These are phyloP conservation scores for Daldinia concentrica DNA, from an alignment of 495 filamentous ascomycete species.

Conservation along the genomic window DNA sequence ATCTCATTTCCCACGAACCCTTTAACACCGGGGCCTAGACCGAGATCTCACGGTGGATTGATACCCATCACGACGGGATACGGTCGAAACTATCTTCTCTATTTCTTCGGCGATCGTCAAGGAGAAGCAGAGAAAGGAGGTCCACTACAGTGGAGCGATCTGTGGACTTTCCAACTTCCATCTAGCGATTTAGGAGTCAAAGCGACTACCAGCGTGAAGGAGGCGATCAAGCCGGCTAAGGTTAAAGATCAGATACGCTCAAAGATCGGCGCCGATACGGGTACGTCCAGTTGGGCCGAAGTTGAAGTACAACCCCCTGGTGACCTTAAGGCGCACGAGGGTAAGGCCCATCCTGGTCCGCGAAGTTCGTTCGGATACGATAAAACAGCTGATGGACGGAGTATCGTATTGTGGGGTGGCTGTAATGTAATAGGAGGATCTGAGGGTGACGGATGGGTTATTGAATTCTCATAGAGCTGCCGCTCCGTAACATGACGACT, in stretches of 20 bases:
- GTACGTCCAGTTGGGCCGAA: constrained; percentile 57
- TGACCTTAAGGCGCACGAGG: constrained; percentile 49
- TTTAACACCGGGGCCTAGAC: constrained; percentile 55
- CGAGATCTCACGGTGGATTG: constrained; percentile 55
- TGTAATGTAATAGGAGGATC: constrained; percentile 57
- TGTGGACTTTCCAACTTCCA: constrained; percentile 63
- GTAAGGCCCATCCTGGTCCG: constrained; percentile 64
- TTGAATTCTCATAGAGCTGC: constrained; percentile 48
- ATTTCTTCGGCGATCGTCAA: constrained; percentile 56
- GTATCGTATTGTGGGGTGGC: constrained; percentile 63
- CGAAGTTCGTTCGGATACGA: constrained; percentile 58
- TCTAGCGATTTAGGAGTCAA: constrained; percentile 38
- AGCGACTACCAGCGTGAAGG: constrained; percentile 20
- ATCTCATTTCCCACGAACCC: constrained; percentile 58
- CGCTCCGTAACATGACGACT: neutral
- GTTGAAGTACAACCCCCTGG: constrained; percentile 56
- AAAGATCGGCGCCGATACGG: constrained; percentile 52
- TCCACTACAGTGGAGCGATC: constrained; percentile 52
- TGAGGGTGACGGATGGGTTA: constrained; percentile 63
- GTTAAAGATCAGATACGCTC: constrained; percentile 60
- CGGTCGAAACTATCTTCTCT: constrained; percentile 62
- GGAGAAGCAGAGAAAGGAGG: constrained; percentile 18
- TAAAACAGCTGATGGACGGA: constrained; percentile 52
- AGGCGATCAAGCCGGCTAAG: constrained; percentile 55
- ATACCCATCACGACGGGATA: constrained; percentile 59